phyloP scores from a whole-genome alignment of 1,139 yeast species.

The Trichomonascaceae sp. region DNA sequence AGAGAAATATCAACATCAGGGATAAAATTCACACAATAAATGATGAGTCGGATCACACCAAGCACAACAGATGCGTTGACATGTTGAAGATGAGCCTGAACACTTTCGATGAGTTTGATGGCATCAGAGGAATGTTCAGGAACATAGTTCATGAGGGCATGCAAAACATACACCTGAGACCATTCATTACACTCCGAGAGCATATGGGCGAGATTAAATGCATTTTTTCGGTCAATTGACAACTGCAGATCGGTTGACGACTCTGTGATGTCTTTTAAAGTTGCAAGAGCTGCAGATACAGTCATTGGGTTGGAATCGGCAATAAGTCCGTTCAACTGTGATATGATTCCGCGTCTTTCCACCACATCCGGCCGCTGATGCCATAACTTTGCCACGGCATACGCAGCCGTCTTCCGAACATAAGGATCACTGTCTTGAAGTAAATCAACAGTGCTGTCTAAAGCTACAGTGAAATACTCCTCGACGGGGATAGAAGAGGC shows the following conservation, averaged over 20 bases:
- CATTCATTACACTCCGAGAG: conserved; percentile 65
- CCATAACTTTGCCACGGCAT: conserved; percentile 63
- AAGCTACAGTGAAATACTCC: conserved; percentile 46
- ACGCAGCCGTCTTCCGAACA: conserved; percentile 66
- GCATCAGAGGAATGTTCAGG: conserved; percentile 70
- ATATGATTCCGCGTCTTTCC: conserved; percentile 44
- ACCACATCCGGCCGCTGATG: conserved; percentile 48
- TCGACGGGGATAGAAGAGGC: conserved; percentile 52
- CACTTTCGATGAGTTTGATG: conserved; percentile 56
- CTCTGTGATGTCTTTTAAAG: conserved; percentile 62
- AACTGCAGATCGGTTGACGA: conserved; percentile 44
- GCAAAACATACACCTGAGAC: conserved; percentile 69
- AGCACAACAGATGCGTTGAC: conserved; percentile 77
- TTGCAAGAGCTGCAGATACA: conserved; percentile 67
- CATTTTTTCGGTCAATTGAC: conserved; percentile 52
- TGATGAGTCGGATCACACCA: conserved; percentile 65
- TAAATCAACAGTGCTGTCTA: conserved; percentile 34
- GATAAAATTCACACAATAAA: conserved; percentile 69
- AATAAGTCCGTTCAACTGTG: conserved; percentile 51
- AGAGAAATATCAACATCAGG: conserved; percentile 34
- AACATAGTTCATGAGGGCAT: conserved; percentile 60
- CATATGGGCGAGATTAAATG: conserved; percentile 44
- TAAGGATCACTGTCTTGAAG: conserved; percentile 52
- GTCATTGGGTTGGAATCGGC: conserved; percentile 54
- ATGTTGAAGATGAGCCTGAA: conserved; percentile 71